Evolutionary conservation across 345 rosid genomes (phyloP).

Genomic region (Gossypium mustelinum): DNA sequence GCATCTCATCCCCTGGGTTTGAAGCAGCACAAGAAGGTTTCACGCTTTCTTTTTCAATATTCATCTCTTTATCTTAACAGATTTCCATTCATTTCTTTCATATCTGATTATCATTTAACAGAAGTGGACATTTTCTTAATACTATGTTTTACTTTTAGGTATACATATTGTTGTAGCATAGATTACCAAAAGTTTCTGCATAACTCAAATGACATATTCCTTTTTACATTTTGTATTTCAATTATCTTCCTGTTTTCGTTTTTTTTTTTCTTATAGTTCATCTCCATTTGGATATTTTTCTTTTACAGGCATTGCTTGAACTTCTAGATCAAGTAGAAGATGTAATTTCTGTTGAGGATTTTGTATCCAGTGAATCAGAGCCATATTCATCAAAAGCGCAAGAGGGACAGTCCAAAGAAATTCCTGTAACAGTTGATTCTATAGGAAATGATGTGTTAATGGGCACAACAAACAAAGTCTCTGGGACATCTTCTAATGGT

Average conservation of each 20-base stretch:
- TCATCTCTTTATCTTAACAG: neutral
- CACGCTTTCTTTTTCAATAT: neutral
- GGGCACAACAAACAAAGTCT: constrained; percentile 22
- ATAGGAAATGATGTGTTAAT: constrained; percentile 25
- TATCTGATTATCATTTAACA: neutral
- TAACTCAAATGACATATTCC: constrained; percentile 6
- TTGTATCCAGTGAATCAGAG: constrained; percentile 32
- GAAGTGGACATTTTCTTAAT: neutral
- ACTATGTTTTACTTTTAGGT: neutral
- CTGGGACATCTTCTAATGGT: constrained; percentile 27
- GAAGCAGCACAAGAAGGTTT: constrained; percentile 83
- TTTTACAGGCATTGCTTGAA: constrained; percentile 72
- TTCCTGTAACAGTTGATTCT: constrained; percentile 15
- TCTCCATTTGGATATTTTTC: constrained; percentile 12
- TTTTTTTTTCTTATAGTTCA: neutral
- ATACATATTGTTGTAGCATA: neutral
- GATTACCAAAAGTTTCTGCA: neutral
- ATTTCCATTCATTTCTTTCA: constrained; percentile 6
- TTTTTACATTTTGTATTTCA: neutral
- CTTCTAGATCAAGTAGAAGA: constrained; percentile 92
- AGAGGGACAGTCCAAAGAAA: constrained; percentile 28
- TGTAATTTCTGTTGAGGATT: constrained; percentile 70
- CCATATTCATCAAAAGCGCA: constrained; percentile 34
- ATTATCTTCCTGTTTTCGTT: neutral
- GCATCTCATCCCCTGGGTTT: constrained; percentile 36